Conservation (phyloP, 768 basidiomycete genomes). For the Rossbeevera mucosa region DNA sequence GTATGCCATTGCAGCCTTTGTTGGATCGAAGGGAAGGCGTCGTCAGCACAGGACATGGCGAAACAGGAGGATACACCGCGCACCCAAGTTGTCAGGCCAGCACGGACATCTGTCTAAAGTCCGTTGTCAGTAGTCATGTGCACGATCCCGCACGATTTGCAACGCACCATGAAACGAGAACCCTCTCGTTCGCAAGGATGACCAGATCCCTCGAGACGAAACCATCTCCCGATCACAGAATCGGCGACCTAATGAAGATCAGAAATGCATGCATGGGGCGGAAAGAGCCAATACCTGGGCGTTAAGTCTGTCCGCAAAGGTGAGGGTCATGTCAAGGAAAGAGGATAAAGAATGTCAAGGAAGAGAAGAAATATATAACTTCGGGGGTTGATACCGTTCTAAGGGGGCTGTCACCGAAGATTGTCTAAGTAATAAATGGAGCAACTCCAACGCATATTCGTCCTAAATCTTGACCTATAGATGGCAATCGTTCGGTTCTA, state of each 20-base stretch:
- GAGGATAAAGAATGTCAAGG: constrained; percentile 17
- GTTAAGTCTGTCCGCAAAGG: constrained; percentile 39
- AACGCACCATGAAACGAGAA: constrained; percentile 52
- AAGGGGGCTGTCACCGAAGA: not conserved
- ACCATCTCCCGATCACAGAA: constrained; percentile 55
- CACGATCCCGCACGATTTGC: constrained; percentile 10
- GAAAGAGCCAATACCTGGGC: constrained; percentile 30
- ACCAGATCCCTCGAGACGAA: constrained; percentile 69
- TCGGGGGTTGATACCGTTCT: not conserved
- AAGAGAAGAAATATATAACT: constrained; percentile 17
- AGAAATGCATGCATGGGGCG: not conserved
- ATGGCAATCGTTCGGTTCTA: not conserved
- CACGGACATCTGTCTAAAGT: constrained; percentile 67
- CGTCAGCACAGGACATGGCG: constrained; percentile 5
- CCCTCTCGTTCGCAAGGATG: constrained; percentile 58
- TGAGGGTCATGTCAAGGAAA: constrained; percentile 33
- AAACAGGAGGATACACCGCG: constrained; percentile 19
- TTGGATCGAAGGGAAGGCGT: not conserved
- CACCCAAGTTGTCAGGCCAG: constrained; percentile 80
- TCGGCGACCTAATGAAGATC: constrained; percentile 33
- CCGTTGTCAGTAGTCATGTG: constrained; percentile 5
- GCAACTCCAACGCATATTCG: not conserved
- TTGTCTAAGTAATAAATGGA: constrained; percentile 5
- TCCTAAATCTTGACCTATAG: not conserved
- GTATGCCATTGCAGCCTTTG: constrained; percentile 77